Base-by-base conservation (phyloP, 495 filamentous ascomycete genomes). In the Talaromyces proteolyticus region DNA sequence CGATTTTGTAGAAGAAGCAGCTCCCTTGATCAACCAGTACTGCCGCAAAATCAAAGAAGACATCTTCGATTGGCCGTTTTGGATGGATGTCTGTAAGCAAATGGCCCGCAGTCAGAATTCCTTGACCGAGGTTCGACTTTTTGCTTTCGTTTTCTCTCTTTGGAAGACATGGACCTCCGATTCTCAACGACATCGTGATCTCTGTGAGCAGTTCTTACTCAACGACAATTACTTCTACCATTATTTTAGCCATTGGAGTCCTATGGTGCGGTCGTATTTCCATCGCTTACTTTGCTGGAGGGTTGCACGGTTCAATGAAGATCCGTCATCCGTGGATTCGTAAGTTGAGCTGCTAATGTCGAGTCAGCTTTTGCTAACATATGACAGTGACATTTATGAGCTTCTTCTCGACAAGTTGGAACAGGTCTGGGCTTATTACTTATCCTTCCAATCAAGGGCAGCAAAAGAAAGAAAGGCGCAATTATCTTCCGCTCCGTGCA, bases 231-330 rank as follows among this genome's bases (percentile, higher is more conserved):
- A 84, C 14, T 97, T 96, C 64, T 82, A 88, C 43, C 82, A 80
- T 50, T 82, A 90, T 55, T 98, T 98, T 69, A 91, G 85, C 60
- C 90, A 96, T 62, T 98, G 93, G 93, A 96, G 92, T 67, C 93
- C 93, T 1, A 96, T 98, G 93, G 91, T 96, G 22, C 80, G 93
- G 52, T 88, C 91, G 16, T 98, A 97, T 65, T 97, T 84, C 60
- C 93, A 96, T 82, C 89, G 93, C 34, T 64, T 98, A 29, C 64
- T 96, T 14, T 95, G 91, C 67, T 98, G 93, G 93, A 83, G 94
- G 36, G 60, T 97, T 11, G 93, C 84, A 50, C 76, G 93, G 50
- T 88, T 87, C 59, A 81, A 84, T 52, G 88, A 82, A 4, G 80
- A 79, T 42, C 74, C 79, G 6, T 80, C 81, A 29, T 73, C 79